Conservation (phyloP, 495 filamentous ascomycete species). For the Entonaema liquescens region DNA sequence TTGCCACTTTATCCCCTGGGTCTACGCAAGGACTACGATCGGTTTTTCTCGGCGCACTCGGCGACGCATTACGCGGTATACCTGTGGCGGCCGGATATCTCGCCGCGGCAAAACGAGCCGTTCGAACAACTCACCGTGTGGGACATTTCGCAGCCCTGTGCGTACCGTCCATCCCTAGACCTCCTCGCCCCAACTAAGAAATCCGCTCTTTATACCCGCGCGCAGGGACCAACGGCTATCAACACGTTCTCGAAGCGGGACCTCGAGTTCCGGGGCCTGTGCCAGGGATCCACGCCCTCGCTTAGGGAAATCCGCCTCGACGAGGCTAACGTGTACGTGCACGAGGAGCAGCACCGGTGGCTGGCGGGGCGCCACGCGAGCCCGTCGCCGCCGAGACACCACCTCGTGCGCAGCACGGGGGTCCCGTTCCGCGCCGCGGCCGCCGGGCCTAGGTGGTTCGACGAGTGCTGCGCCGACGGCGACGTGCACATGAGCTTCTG, state of each 20-base stretch:
- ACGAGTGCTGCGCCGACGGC: conserved; percentile 58
- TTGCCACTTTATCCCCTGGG: conserved; percentile 73
- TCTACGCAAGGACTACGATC: conserved; percentile 65
- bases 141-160: conserved; percentile 67
- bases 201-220: background rate
- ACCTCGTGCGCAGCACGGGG: conserved; percentile 59
- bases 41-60: conserved; percentile 72
- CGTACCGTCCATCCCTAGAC: conserved; percentile 63
- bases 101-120: conserved; percentile 65
- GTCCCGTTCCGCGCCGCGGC: conserved; percentile 65
- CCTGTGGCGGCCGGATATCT: conserved; percentile 71
- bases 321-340: conserved; percentile 60
- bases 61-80: conserved; percentile 72
- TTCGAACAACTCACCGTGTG: conserved; percentile 71
- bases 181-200: conserved; percentile 16
- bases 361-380: conserved; percentile 55
- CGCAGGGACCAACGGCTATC: conserved; percentile 58
- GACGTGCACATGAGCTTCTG: conserved; percentile 57
- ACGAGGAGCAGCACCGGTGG: conserved; percentile 62
- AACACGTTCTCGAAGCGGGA: conserved; percentile 64
- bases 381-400: conserved; percentile 52
- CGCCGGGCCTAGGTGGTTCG: conserved; percentile 62
- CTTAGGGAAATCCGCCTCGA: conserved; percentile 66
- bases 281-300: conserved; percentile 63
- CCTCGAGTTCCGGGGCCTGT: conserved; percentile 65